These are phyloP conservation scores for Mycena alexandri DNA, from an alignment of 768 basidiomycete species.

Conservation along the genomic window DNA sequence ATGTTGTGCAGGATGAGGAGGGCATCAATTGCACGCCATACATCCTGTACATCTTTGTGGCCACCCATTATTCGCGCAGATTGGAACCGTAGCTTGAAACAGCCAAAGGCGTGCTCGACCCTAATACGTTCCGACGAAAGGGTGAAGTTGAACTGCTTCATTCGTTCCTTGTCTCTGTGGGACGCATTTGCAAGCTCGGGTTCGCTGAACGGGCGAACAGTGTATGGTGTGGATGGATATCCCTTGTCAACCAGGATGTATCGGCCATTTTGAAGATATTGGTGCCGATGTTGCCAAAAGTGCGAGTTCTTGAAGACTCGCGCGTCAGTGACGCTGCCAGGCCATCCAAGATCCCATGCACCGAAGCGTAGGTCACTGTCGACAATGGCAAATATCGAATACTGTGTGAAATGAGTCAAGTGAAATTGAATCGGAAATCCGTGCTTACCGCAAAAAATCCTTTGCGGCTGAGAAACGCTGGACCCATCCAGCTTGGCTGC, in stretches of 20 bases:
- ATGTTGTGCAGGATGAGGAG: constrained; percentile 19
- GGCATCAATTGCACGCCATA: constrained; percentile 20
- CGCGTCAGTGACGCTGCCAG: too few relatives aligned
- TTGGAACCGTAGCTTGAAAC: constrained; percentile 20
- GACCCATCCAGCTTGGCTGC: too few relatives aligned
- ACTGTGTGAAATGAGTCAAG: constrained; percentile 6
- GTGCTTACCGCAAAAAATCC: constrained; percentile 17
- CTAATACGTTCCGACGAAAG: constrained; percentile 14
- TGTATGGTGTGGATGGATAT: constrained; percentile 22
- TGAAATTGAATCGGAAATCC: constrained; percentile 3
- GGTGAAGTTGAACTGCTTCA: constrained; percentile 14
- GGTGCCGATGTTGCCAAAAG: constrained; percentile 18
- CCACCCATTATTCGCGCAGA: constrained; percentile 19
- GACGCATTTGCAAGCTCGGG: constrained; percentile 6
- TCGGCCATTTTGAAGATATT: constrained; percentile 9
- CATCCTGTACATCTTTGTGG: constrained; percentile 24
- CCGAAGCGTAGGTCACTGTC: constrained; percentile 20
- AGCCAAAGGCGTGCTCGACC: too few relatives aligned
- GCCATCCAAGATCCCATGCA: too few relatives aligned
- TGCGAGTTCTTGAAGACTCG: too few relatives aligned
- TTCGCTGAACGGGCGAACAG: too few relatives aligned
- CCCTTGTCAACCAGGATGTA: constrained; percentile 25
- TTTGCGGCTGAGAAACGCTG: too few relatives aligned
- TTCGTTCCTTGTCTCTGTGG: background rate
- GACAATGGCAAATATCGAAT: constrained; percentile 20